These are phyloP conservation scores for Bertia moriformis DNA, from an alignment of 2,329 filamentous ascomycete species.

Conservation along the genomic window DNA sequence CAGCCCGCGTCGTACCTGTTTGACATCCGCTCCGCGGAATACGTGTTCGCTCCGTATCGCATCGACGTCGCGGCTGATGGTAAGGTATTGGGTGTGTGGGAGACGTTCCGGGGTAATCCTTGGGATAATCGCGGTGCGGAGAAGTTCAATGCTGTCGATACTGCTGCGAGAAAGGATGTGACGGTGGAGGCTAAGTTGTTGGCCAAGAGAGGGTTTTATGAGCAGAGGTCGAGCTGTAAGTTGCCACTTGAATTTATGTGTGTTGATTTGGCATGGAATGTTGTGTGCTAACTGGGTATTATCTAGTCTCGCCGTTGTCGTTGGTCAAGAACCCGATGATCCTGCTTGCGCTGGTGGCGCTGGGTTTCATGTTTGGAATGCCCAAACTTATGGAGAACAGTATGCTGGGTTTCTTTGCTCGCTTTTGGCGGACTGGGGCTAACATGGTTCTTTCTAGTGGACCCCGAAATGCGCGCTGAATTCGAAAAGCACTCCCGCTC, in stretches of 20 bases:
- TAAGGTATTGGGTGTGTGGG: constrained; percentile 33
- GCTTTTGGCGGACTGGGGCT: not conserved
- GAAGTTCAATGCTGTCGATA: constrained; percentile 1
- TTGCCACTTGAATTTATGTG: constrained; percentile 4
- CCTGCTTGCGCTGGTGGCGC: constrained; percentile 41
- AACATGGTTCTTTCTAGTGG: constrained; percentile 29
- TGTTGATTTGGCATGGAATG: not conserved
- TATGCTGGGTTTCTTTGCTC: constrained; percentile 18
- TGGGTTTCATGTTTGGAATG: constrained; percentile 49
- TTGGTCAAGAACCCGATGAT: constrained; percentile 56
- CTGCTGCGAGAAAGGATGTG: constrained; percentile 15
- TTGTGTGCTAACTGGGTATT: not conserved
- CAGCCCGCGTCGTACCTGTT: not conserved
- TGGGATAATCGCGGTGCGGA: constrained; percentile 29
- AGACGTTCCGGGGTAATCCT: constrained; percentile 42
- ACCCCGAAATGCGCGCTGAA: constrained; percentile 46
- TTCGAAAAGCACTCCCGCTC: constrained; percentile 51
- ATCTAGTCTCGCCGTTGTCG: constrained; percentile 33
- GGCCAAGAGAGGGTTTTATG: constrained; percentile 37
- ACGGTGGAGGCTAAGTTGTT: constrained; percentile 32
- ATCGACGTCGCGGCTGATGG: constrained; percentile 29
- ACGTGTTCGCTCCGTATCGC: constrained; percentile 39
- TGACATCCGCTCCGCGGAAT: constrained; percentile 17
- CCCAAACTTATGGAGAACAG: constrained; percentile 54
- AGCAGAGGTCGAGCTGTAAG: constrained; percentile 38